Evolutionary conservation across 306 rosid species (phyloP), one percentile per base, ranked within the genome.

Genomic region (Lathyrus oleraceus): DNA sequence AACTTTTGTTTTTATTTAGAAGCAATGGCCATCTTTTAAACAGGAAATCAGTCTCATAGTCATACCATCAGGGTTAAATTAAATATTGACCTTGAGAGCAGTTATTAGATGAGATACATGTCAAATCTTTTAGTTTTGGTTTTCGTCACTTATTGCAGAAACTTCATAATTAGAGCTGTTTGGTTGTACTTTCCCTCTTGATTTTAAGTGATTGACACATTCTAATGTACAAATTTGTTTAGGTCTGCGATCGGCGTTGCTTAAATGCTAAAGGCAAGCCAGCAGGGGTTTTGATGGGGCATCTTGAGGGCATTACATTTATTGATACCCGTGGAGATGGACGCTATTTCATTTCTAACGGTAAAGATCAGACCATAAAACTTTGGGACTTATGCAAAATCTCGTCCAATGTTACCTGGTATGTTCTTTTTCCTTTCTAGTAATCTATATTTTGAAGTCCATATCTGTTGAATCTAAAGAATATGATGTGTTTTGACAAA

Each of bases 241-340:
- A 94, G 97, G 98, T 90, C 67, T 90, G 98, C 97, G 98, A 94
- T 84, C 76, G 96, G 75, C 98, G 92, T 12, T 94, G 97, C 86
- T 77, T 88, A 61, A 64, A 23, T 64, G 69, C 82, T 16, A 84
- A 57, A 20, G 92, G 85, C 73, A 83, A 85, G 71, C 85, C 97
- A 61, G 90, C 91, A 32, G 98, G 98, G 75, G 85, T 88, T 52
- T 76, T 90, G 72, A 84, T 68, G 60, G 98, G 98, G 69, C 98
- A 90, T 74, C 82, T 90, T 52, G 95, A 94, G 87, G 98, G 98
- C 63, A 74, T 94, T 73, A 80, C 98, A 59, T 94, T 78, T 81
- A 87, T 94, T 38, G 98, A 94, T 80, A 83, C 83, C 74, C 85
- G 89, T 57, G 96, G 98, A 78, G 97, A 94, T 80, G 97, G 95